Percentiles rank a stretch among this genome's conserved stretches.
These are phyloP conservation scores for Cystobasidium pallidum DNA, from an alignment of 1,284 basidiomycete genomes.

Conservation along the genomic window DNA sequence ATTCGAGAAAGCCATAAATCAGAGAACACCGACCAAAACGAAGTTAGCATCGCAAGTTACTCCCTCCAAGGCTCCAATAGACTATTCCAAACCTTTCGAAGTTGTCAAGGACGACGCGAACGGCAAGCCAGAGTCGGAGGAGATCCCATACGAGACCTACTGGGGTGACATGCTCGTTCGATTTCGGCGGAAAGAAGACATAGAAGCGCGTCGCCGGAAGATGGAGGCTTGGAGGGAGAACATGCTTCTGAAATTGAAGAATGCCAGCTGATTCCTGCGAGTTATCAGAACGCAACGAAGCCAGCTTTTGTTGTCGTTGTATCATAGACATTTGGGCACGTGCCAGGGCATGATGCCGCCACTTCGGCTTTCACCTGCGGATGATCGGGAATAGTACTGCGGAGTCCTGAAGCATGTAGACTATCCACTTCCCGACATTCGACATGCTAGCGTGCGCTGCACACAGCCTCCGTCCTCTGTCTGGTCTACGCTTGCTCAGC, in stretches of 20 bases:
- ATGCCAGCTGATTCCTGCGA: background rate
- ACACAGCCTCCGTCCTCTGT: background rate
- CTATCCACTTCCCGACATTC: background rate
- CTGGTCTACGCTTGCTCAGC: background rate
- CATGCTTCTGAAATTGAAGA: conserved; percentile 2
- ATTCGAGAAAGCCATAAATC: background rate
- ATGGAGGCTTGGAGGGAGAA: conserved; percentile 21
- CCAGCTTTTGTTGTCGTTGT: background rate
- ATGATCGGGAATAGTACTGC: too few relatives aligned
- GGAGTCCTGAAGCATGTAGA: too few relatives aligned
- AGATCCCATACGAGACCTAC: conserved; percentile 25
- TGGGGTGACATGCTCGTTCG: conserved; percentile 35
- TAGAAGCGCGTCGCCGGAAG: conserved; percentile 8
- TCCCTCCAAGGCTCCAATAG: background rate
- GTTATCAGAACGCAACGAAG: too few relatives aligned
- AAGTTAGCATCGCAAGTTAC: background rate
- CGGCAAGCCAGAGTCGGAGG: background rate
- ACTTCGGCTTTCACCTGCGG: too few relatives aligned
- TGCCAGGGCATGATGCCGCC: background rate
- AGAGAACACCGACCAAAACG: conserved; percentile 1
- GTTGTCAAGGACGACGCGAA: background rate
- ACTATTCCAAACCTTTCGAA: conserved; percentile 11
- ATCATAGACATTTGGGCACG: background rate
- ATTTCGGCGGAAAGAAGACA: conserved; percentile 1
- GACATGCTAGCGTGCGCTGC: conserved; percentile 3